Base-by-base conservation (phyloP, 139 green algal genomes). In the Mesotaenium endlicherianum region DNA sequence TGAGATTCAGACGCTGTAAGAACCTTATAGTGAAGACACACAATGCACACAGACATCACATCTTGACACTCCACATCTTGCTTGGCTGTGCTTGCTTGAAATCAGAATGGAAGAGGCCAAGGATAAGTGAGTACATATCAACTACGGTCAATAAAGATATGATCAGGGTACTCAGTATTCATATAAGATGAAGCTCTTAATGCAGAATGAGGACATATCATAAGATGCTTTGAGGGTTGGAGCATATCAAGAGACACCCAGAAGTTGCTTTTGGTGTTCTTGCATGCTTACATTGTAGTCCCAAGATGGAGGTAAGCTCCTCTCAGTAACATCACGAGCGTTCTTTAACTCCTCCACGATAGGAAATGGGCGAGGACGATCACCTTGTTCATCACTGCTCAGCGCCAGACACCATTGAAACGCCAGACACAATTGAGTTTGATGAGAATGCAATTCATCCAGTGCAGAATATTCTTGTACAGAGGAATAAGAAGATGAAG, bases 281-380 rank as follows among this genome's bases (percentile, higher is more conserved):
- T 88, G 30, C 75, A 1, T 38, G 47, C 31, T 47, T 41, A 88
- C 81, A 44, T 85, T 87, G 81, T 80, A 87, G 80, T 87, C 81
- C 81, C 81, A 87, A 0, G 81, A 3, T 5, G 81, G 80, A 5
- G 39, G 34, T 4, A 20, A 41, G 0, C 16, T 87, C 30, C 81
- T 38, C 78, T 87, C 1, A 1, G 40, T 83, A 14, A 87, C 57
- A 30, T 87, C 79, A 31, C 36, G n/a, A 50, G 45, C 81, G 30
- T 80, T 17, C 34, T 86, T 86, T 36, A 89, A 43, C 79, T 85
- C 79, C 45, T 5, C 5, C 47, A 89, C 76, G 16, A 11, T 58
- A 11, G 77, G 77, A 11, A 84, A 38, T 36, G 58, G 34, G 14
- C 0, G 38, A 26, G 77, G 71, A 14, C 60, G 55, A 17, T 82